Evolutionary conservation across 2,329 filamentous ascomycete species (phyloP), one percentile per base, ranked within the genome.

Genomic region (Calonectria henricotiae): DNA sequence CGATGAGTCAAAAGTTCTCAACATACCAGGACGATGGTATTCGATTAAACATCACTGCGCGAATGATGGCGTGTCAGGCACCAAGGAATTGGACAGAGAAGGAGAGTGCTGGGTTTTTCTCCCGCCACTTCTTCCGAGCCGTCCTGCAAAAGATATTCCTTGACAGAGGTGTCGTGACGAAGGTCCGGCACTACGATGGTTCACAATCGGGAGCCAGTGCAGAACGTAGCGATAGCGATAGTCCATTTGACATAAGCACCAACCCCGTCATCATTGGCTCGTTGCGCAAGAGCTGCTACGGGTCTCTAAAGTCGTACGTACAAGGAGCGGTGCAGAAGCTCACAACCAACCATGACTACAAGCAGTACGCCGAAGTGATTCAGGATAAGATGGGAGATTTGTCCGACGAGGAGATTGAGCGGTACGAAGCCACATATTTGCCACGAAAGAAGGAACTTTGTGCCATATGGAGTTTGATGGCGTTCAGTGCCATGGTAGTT

Each of bases 51-150:
- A 98, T 98, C 79, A 99, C 96, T 4, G 95, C 96, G 1, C 90
- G 96, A 51, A 98, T 98, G 93, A 98, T 98, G 96, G 96, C 96
- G 3, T 95, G 97, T 61, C 96, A 99, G 84, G 96, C 96, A 8
- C 95, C 96, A 1, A 88, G 91, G 70, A 99, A 99, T 84, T 99
- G 96, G 96, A 93, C 93, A 2, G 85, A 87, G 27, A 85, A 88
- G 32, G 95, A 98, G 71, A 97, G 94, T 80, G 92, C 95, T 62
- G 87, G 86, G 8, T 99, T 98, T 84, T 98, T 99, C 85, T 94
- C 91, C 0, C 89, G 96, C 0, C 96, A 99, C 81, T 98, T 96
- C 82, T 99, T 93, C 85, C 93, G 96, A 51, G 94, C 96, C 0
- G 86, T 98, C 0, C 86, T 98, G 25, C 96, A 99, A 81, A 93